phyloP scores from a whole-genome alignment of 345 rosid species.

The Eucalyptus grandis region DNA sequence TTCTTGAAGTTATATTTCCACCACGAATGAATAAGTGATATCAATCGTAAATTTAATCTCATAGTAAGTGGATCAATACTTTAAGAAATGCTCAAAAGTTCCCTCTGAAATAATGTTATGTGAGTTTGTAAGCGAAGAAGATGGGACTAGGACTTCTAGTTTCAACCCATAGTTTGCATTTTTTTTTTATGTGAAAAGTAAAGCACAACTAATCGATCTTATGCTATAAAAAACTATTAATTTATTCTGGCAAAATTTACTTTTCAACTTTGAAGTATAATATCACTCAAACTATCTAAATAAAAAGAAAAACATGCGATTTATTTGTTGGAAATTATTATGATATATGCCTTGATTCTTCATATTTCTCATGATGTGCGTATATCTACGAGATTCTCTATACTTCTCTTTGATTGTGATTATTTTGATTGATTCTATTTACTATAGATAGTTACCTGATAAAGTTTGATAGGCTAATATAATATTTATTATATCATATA shows the following conservation, averaged over 20 bases:
- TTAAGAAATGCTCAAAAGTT: neutral
- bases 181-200: too few species aligned
- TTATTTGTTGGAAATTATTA: too few species aligned
- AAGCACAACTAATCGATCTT: neutral
- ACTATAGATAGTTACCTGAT: too few species aligned
- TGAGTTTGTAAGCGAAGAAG: neutral
- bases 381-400: too few species aligned
- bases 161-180: too few species aligned
- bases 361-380: neutral
- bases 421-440: neutral
- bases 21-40: too few species aligned
- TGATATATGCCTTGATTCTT: neutral
- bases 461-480: neutral
- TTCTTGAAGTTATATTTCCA: too few species aligned
- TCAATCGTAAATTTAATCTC: too few species aligned
- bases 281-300: neutral
- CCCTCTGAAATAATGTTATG: neutral
- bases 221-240: neutral
- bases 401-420: neutral
- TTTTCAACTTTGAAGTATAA: too few species aligned
- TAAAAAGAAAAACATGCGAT: neutral
- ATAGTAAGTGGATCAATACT: too few species aligned
- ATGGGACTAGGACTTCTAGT: neutral
- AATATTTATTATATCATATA: too few species aligned
- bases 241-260: neutral